phyloP scores from a whole-genome alignment of 495 filamentous ascomycete genomes.

The Glonium stellatum region DNA sequence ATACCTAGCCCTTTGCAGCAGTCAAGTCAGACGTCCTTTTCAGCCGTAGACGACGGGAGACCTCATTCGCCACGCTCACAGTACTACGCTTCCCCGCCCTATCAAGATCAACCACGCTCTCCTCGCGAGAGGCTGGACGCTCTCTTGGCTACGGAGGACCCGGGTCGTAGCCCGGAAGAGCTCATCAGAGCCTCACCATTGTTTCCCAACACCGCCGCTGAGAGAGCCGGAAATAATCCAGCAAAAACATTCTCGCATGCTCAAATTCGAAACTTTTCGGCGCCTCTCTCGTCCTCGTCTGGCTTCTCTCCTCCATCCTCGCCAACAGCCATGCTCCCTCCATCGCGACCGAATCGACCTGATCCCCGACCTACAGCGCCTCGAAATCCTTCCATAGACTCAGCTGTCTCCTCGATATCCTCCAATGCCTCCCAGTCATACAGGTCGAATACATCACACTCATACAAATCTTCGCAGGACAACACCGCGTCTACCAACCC shows the following conservation, averaged over 20 bases:
- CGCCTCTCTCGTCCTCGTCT: slow-evolving; percentile 27
- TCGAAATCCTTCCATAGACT: slow-evolving; percentile 91
- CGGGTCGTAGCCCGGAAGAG: slow-evolving; percentile 7
- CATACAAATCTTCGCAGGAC: slow-evolving; percentile 52
- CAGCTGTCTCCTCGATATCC: slow-evolving; percentile 80
- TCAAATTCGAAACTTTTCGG: slow-evolving; percentile 32
- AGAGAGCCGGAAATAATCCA: slow-evolving; percentile 9
- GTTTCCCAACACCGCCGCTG: neutral
- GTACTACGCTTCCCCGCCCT: slow-evolving; percentile 2
- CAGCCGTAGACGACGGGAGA: slow-evolving; percentile 1
- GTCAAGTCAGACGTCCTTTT: slow-evolving; percentile 1
- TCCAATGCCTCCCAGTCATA: slow-evolving; percentile 55
- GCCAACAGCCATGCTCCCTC: slow-evolving; percentile 27
- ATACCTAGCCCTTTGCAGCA: slow-evolving; percentile 19
- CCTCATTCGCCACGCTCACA: slow-evolving; percentile 13
- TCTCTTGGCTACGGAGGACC: slow-evolving; percentile 28
- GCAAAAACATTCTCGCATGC: slow-evolving; percentile 23
- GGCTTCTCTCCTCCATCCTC: slow-evolving; percentile 29
- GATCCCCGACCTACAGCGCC: slow-evolving; percentile 45
- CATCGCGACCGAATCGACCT: slow-evolving; percentile 25
- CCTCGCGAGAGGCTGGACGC: slow-evolving; percentile 32
- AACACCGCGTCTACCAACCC: slow-evolving; percentile 20
- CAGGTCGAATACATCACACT: slow-evolving; percentile 44
- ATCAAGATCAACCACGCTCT: slow-evolving; percentile 28
- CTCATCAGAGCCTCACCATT: slow-evolving; percentile 12